Evolutionary conservation across 2,329 filamentous ascomycete genomes (phyloP).

Genomic region (Delphinella strobiligena): DNA sequence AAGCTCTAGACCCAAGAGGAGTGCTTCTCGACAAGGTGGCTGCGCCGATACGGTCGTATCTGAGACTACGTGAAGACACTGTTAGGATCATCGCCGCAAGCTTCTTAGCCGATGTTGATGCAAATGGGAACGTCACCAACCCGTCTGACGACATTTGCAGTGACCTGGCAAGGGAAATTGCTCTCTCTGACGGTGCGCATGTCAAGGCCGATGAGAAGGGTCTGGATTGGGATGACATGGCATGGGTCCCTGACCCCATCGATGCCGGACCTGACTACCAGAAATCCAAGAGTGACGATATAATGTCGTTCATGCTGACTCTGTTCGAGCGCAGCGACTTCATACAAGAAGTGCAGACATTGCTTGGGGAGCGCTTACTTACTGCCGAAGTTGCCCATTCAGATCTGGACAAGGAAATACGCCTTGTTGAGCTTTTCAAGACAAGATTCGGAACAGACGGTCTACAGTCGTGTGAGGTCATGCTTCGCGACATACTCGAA

Average conservation of each 20-base stretch:
- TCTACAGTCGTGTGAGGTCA: constrained; percentile 89
- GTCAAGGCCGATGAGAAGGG: constrained; percentile 39
- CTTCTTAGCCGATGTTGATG: constrained; percentile 51
- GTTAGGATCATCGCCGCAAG: constrained; percentile 67
- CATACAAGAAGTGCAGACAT: constrained; percentile 83
- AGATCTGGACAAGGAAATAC: constrained; percentile 66
- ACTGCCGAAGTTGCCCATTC: constrained; percentile 42
- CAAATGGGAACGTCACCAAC: constrained; percentile 24
- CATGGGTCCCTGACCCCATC: constrained; percentile 83
- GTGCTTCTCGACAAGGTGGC: constrained; percentile 66
- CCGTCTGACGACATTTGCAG: constrained; percentile 42
- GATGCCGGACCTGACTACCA: constrained; percentile 87
- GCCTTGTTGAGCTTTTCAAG: constrained; percentile 78
- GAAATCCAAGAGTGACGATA: constrained; percentile 76
- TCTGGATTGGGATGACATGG: constrained; percentile 83
- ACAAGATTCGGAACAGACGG: constrained; percentile 74
- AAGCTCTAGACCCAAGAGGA: constrained; percentile 63
- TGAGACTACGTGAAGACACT: constrained; percentile 66
- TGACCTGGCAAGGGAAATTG: constrained; percentile 56
- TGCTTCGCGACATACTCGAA: constrained; percentile 87
- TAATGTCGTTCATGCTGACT: constrained; percentile 80
- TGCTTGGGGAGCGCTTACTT: constrained; percentile 72
- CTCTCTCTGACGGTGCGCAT: constrained; percentile 45
- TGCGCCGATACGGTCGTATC: constrained; percentile 59
- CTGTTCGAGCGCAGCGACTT: constrained; percentile 88